Base-by-base conservation (phyloP, 495 filamentous ascomycete species). In the Neurospora sp. region DNA sequence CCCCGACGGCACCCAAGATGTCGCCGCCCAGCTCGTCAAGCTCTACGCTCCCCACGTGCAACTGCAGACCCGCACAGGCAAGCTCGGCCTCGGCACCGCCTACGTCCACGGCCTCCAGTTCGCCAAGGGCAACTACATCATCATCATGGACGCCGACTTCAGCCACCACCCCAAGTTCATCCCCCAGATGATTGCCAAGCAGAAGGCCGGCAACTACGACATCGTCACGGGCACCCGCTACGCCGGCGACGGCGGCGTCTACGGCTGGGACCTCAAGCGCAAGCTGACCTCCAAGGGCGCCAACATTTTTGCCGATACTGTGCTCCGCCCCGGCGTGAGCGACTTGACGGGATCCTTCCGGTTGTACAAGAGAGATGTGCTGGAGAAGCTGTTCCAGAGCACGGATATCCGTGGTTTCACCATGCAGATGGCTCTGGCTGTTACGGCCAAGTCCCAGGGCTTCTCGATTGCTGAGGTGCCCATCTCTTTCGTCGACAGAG, bases 61-160 rank as follows among this genome's bases (percentile, higher is more conserved):
- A 73, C 90, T 98, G 70, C 91, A 93, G 82, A 86, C 94, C 27
- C 94, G 96, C 75, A 87, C 92, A 27, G 96, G 96, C 74, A 98
- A 99, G 85, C 92, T 99, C 48, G 96, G 96, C 20, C 90, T 99
- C 37, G 96, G 96, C 72, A 98, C 96, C 3, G 96, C 96, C 11
- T 99, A 99, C 85, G 92, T 98, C 59, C 94, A 99, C 81, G 96
- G 96, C 48, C 86, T 98, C 71, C 86, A 94, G 79, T 97, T 90
- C 80, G 91, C 86, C 42, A 93, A 90, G 31, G 96, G 96, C 75
- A 97, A 94, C 86, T 98, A 89, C 82, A 91, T 99, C 73, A 93
- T 99, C 86, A 99, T 99, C 87, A 98, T 99, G 96, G 96, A 99
- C 85, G 96, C 96, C 82, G 96, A 99, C 83, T 99, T 99, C 89